A percentile compares a stretch with the other conserved stretches of the same genome.
Conservation (phyloP, 1,139 yeast species). For the Zygoascus hellenicus region DNA sequence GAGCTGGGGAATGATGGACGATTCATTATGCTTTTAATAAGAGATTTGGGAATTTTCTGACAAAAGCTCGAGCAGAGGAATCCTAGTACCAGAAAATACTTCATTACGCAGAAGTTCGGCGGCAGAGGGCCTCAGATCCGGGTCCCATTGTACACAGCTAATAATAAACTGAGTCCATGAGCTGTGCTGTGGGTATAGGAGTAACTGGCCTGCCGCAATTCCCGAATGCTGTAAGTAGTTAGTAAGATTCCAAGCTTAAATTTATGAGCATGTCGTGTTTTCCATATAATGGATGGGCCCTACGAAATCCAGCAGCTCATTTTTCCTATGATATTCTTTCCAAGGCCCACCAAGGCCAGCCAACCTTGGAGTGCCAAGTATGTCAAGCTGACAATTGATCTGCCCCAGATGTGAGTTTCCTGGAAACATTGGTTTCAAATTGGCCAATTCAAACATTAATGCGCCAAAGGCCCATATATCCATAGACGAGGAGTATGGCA, state of each 20-base stretch:
- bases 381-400: slow-evolving; percentile 52
- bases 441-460: slow-evolving; percentile 75
- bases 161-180: slow-evolving; percentile 13
- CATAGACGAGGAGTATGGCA: slow-evolving; percentile 63
- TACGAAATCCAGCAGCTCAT: slow-evolving; percentile 3
- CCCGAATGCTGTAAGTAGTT: slow-evolving; percentile 3
- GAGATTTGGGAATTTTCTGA: background rate
- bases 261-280: background rate
- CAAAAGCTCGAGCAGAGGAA: background rate
- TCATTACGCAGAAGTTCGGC: slow-evolving; percentile 59
- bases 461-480: slow-evolving; percentile 96
- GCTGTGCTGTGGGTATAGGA: background rate
- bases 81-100: slow-evolving; percentile 38
- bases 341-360: slow-evolving; percentile 27
- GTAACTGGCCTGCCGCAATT: background rate
- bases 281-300: slow-evolving; percentile 1
- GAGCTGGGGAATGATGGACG: background rate
- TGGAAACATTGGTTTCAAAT: slow-evolving; percentile 74
- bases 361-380: slow-evolving; percentile 50
- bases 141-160: slow-evolving; percentile 45
- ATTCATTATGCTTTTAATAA: background rate
- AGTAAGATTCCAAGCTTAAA: too few relatives aligned
- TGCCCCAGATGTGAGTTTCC: slow-evolving; percentile 75
- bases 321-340: slow-evolving; percentile 16
- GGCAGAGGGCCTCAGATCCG: slow-evolving; percentile 58